These are phyloP conservation scores for Neopestalotiopsis sp. DNA, from an alignment of 2,329 filamentous ascomycete species.

Conservation along the genomic window DNA sequence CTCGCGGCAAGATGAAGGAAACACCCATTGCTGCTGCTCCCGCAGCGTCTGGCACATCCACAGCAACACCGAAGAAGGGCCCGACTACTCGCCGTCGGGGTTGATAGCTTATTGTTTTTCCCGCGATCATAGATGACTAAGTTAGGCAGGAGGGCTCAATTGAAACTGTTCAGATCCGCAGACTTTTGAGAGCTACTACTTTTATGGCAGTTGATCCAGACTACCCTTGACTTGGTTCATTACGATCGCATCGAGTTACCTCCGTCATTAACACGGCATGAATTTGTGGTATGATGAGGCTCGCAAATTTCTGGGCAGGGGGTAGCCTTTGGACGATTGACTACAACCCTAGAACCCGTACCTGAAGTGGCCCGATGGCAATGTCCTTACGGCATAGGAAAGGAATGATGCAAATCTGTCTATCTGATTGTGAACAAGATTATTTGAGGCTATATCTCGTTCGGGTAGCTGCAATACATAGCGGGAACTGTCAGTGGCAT, in stretches of 20 bases:
- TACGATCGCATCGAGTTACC: neutral
- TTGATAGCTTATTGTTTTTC: slow-evolving; percentile 27
- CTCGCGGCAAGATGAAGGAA: slow-evolving; percentile 46
- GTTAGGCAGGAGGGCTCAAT: neutral
- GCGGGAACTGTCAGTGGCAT: too few relatives aligned
- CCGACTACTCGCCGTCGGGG: slow-evolving; percentile 50
- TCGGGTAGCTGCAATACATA: too few relatives aligned
- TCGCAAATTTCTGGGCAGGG: neutral
- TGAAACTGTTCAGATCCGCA: neutral
- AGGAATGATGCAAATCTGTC: neutral
- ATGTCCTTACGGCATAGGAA: neutral
- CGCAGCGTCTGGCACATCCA: slow-evolving; percentile 32
- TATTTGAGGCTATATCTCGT: neutral
- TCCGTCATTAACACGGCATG: neutral
- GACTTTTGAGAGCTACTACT: neutral
- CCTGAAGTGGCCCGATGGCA: neutral
- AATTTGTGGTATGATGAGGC: neutral
- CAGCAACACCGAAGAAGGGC: slow-evolving; percentile 40
- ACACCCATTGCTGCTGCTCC: slow-evolving; percentile 28
- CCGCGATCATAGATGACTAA: neutral
- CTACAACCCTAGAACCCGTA: neutral
- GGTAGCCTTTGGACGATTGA: neutral
- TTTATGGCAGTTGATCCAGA: neutral
- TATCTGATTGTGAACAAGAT: neutral
- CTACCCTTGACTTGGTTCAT: neutral